Evolutionary conservation across 2,329 filamentous ascomycete species (phyloP).

Genomic region (Aspergillus fischeri): DNA sequence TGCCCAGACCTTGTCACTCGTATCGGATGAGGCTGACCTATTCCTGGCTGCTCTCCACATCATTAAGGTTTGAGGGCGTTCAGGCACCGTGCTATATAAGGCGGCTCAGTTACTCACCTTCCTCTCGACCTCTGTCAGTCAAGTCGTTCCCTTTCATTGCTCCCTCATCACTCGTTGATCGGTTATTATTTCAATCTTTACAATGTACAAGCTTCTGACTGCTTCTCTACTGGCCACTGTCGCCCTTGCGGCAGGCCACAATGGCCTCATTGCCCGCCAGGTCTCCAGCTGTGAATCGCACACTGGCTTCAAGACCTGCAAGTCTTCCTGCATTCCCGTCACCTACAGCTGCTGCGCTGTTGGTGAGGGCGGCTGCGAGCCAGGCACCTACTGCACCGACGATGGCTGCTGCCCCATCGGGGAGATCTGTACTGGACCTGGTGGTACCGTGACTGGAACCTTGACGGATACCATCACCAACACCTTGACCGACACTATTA

Average conservation of each 20-base stretch:
- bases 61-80: no score
- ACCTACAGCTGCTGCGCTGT: conserved; percentile 3
- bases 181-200: not conserved
- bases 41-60: not conserved
- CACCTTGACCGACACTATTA: not conserved
- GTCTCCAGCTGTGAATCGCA: not conserved
- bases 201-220: not conserved
- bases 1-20: not conserved
- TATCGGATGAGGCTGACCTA: not conserved
- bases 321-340: not conserved
- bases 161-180: not conserved
- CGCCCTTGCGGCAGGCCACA: not conserved
- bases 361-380: not conserved
- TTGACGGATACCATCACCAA: conserved; percentile 1
- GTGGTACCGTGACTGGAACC: conserved; percentile 1
- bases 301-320: not conserved
- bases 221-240: not conserved
- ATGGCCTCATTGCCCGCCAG: not conserved
- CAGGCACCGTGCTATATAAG: no score
- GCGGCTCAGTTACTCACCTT: no score
- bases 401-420: conserved; percentile 5
- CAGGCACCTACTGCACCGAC: conserved; percentile 1
- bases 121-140: no score
- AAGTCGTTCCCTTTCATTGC: not conserved
- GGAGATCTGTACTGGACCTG: conserved; percentile 1